A percentile compares a stretch with the other conserved stretches of the same genome.
These are phyloP conservation scores for Aspergillus jensenii DNA, from an alignment of 2,329 filamentous ascomycete species.

Conservation along the genomic window DNA sequence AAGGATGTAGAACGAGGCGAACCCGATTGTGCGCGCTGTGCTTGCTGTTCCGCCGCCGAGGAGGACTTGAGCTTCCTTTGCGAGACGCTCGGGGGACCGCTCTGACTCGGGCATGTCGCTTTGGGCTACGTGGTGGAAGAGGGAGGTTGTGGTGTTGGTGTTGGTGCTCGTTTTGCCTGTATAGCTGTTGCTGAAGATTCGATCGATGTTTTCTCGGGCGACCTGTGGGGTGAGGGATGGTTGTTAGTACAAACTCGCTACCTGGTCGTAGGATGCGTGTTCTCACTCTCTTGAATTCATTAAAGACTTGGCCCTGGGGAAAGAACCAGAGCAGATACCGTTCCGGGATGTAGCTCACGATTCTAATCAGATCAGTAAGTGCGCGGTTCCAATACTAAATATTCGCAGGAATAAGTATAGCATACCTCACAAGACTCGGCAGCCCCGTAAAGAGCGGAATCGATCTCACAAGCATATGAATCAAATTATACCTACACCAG, in stretches of 20 bases:
- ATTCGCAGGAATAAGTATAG: not conserved
- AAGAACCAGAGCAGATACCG: not conserved
- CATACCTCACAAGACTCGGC: not conserved
- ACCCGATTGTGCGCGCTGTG: constrained; percentile 24
- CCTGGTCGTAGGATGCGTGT: too few relatives aligned
- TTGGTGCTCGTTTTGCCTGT: not conserved
- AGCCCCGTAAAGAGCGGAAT: not conserved
- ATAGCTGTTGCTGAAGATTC: not conserved
- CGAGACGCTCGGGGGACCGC: constrained; percentile 22
- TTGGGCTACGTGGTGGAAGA: constrained; percentile 26
- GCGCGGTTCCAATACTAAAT: not conserved
- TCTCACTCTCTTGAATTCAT: not conserved
- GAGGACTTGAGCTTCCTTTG: constrained; percentile 29
- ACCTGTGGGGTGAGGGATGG: not conserved
- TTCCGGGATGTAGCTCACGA: not conserved
- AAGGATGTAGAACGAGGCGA: constrained; percentile 8
- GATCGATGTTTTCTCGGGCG: not conserved
- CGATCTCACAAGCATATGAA: not conserved
- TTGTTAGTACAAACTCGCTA: too few relatives aligned
- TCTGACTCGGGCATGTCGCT: constrained; percentile 18
- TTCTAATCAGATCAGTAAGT: not conserved
- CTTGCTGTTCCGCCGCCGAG: constrained; percentile 29
- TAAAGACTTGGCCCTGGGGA: not conserved
- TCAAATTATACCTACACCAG: not conserved
- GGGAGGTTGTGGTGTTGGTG: not conserved